Evolutionary conservation across 495 filamentous ascomycete species (phyloP).

Genomic region (Penicillium macrosclerotiorum): DNA sequence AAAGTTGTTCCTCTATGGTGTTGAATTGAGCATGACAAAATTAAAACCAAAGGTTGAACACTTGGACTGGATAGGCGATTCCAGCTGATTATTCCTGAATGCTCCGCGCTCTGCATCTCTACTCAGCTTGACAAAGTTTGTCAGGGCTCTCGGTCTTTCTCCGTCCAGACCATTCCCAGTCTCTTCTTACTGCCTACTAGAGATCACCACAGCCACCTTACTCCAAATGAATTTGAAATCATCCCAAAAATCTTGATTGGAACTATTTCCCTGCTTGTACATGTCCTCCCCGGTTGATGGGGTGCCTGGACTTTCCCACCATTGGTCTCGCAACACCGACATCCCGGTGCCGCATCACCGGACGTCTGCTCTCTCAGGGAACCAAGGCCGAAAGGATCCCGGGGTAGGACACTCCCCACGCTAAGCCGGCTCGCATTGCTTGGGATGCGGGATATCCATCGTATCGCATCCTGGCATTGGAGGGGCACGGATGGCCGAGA

Average conservation of each 20-base stretch:
- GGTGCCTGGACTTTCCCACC: background rate
- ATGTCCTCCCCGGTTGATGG: background rate
- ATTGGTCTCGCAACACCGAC: slow-evolving; percentile 14
- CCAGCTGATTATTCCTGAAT: too few relatives aligned
- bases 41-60: too few relatives aligned
- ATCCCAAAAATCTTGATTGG: background rate
- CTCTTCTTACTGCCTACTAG: too few relatives aligned
- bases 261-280: background rate
- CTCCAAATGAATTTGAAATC: too few relatives aligned
- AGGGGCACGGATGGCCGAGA: slow-evolving; percentile 11
- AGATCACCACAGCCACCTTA: too few relatives aligned
- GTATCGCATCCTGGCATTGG: slow-evolving; percentile 11
- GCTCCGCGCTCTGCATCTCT: too few relatives aligned
- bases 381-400: slow-evolving; percentile 19
- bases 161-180: too few relatives aligned
- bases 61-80: too few relatives aligned
- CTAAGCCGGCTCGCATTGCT: slow-evolving; percentile 15
- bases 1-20: too few relatives aligned
- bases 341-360: slow-evolving; percentile 9
- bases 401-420: slow-evolving; percentile 9
- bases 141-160: too few relatives aligned
- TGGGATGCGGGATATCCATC: slow-evolving; percentile 7
- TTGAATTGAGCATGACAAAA: too few relatives aligned
- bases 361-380: background rate
- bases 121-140: too few relatives aligned